Conservation (phyloP, 768 basidiomycete species). For the Lyophyllum atratum region DNA sequence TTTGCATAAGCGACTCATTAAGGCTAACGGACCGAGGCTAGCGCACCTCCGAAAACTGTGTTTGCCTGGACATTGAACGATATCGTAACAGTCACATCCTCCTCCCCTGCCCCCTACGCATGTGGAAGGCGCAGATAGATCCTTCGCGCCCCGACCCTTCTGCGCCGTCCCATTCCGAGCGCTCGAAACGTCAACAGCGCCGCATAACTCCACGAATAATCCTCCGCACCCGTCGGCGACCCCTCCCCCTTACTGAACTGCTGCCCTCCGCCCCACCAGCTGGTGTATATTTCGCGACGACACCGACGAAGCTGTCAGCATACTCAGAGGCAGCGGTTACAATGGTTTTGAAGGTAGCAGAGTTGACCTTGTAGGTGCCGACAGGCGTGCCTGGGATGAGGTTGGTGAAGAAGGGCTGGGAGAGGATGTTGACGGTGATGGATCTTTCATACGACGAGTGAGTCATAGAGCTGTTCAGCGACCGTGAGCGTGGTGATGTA, state of each 20-base stretch:
- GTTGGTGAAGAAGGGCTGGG: conserved; percentile 71
- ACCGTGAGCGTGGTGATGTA: conserved; percentile 71
- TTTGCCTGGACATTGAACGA: conserved; percentile 68
- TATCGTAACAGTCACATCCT: conserved; percentile 41
- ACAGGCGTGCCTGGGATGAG: conserved; percentile 47
- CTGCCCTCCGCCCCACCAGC: conserved; percentile 59
- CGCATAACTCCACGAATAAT: conserved; percentile 81
- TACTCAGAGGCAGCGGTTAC: conserved; percentile 49
- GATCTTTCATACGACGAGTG: conserved; percentile 64
- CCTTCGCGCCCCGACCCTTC: conserved; percentile 67
- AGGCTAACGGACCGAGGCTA: not conserved
- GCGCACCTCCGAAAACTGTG: conserved; percentile 58
- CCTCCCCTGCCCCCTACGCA: conserved; percentile 36
- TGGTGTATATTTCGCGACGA: conserved; percentile 65
- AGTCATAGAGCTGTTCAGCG: conserved; percentile 76
- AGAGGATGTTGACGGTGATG: conserved; percentile 56
- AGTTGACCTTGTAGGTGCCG: conserved; percentile 54
- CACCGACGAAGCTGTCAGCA: conserved; percentile 65
- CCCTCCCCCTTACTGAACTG: conserved; percentile 58
- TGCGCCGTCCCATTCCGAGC: conserved; percentile 51
- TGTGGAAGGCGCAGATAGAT: conserved; percentile 45
- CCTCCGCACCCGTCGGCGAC: conserved; percentile 54
- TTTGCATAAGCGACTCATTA: not conserved
- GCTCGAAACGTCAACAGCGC: conserved; percentile 58
- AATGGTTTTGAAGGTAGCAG: conserved; percentile 50